These are phyloP conservation scores for Secale cereale DNA, from an alignment of 176 grass and related monocot species.

Conservation along the genomic window DNA sequence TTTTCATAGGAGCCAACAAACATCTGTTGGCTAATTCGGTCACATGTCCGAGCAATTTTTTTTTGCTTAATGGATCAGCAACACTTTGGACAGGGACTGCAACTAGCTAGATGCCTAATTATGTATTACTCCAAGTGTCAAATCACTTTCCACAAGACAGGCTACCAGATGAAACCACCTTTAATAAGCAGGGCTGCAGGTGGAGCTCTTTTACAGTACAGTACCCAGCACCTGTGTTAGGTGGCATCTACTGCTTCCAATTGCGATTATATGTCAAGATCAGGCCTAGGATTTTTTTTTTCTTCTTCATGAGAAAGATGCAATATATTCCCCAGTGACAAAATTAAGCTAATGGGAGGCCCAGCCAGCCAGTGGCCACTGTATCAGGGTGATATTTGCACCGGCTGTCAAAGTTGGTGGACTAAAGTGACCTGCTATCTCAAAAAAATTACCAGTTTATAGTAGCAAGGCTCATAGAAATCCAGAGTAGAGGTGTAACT, in stretches of 20 bases:
- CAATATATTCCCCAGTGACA: not conserved
- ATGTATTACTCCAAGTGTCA: not conserved
- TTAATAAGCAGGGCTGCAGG: not conserved
- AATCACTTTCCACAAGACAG: not conserved
- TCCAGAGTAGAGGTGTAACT: not conserved
- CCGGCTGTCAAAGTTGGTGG: not conserved
- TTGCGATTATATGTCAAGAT: not conserved
- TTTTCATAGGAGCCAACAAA: conserved; percentile 17
- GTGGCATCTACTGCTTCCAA: not conserved
- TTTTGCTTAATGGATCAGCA: conserved; percentile 9
- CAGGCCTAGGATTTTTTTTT: not conserved
- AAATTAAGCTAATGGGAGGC: not conserved
- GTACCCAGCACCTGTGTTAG: not conserved
- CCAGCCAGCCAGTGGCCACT: not conserved
- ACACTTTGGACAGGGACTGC: conserved; percentile 18
- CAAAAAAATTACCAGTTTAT: not conserved
- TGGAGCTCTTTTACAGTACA: not conserved
- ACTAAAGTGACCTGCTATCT: not conserved
- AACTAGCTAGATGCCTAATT: not conserved
- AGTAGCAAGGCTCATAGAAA: not conserved
- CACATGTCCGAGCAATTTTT: conserved; percentile 1
- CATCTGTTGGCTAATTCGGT: conserved; percentile 19
- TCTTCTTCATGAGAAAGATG: not conserved
- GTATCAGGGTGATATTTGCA: not conserved
- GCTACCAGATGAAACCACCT: not conserved